Percentiles rank a stretch among this genome's conserved stretches.
Evolutionary conservation across 331 rosid genomes (phyloP).

Genomic region (Acacia concinna): DNA sequence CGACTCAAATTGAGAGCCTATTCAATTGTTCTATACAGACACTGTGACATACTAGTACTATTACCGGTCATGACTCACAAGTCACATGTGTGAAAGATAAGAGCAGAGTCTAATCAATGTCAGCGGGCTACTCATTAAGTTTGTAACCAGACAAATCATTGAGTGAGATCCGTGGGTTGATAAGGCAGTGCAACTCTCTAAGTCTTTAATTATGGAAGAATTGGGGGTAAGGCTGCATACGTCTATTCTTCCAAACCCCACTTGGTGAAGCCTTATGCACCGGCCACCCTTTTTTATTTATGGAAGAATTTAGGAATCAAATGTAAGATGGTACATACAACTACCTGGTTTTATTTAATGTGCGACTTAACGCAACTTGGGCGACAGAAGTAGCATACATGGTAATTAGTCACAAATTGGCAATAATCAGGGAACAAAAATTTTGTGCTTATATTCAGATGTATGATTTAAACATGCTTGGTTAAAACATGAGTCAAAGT

Average conservation of each 20-base stretch:
- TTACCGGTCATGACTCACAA: not conserved
- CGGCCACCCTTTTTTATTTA: too few species aligned
- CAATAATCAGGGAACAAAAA: not conserved
- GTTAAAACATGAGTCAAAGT: not conserved
- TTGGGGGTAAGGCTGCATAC: too few species aligned
- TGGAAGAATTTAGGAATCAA: not conserved
- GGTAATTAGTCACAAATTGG: not conserved
- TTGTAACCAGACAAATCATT: not conserved
- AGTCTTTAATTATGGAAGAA: too few species aligned
- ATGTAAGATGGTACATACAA: not conserved
- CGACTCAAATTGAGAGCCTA: not conserved
- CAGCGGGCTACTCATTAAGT: not conserved
- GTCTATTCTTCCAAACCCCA: too few species aligned
- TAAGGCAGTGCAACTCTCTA: not conserved
- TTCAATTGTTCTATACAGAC: not conserved
- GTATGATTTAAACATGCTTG: not conserved
- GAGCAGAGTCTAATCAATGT: not conserved
- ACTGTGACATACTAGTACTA: not conserved
- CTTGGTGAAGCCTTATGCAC: too few species aligned
- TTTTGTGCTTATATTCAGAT: not conserved
- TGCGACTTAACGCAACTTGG: not conserved
- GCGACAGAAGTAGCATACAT: not conserved
- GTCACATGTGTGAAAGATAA: not conserved
- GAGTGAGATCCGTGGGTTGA: not conserved
- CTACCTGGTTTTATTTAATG: not conserved